phyloP scores from a whole-genome alignment of 2,329 filamentous ascomycete genomes.

The Grosmannia serpens region DNA sequence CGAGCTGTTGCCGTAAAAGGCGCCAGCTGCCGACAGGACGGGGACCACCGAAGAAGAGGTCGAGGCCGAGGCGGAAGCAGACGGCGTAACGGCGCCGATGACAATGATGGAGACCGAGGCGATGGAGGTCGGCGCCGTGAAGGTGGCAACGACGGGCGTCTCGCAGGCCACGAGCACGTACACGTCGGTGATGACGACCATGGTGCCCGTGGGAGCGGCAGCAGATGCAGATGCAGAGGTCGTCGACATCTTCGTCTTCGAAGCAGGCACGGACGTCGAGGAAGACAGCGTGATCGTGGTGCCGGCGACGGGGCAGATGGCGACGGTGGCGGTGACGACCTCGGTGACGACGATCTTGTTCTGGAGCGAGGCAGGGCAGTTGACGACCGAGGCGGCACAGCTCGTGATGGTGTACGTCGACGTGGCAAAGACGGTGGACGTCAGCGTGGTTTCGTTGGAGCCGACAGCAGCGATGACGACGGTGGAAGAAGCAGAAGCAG shows the following conservation, averaged over 20 bases:
- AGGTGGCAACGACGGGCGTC: constrained; percentile 24
- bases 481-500: not conserved
- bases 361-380: constrained; percentile 19
- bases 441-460: constrained; percentile 1
- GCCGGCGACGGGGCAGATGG: constrained; percentile 11
- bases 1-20: constrained; percentile 4
- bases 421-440: constrained; percentile 15
- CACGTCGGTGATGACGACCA: constrained; percentile 12
- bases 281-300: not conserved
- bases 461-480: not conserved
- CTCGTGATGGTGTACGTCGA: constrained; percentile 20
- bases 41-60: not conserved
- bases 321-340: constrained; percentile 16
- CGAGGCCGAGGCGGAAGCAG: not conserved
- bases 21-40: not conserved
- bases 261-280: not conserved
- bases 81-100: not conserved
- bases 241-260: not conserved
- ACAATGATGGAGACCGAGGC: not conserved
- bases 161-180: constrained; percentile 13
- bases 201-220: constrained; percentile 1
- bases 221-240: constrained; percentile 2
- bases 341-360: constrained; percentile 17
- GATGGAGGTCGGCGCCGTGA: constrained; percentile 46
- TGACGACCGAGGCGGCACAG: constrained; percentile 18